Evolutionary conservation across 1,139 yeast species (phyloP), one percentile per base, ranked within the genome.

Genomic region (Candida tropicalis): DNA sequence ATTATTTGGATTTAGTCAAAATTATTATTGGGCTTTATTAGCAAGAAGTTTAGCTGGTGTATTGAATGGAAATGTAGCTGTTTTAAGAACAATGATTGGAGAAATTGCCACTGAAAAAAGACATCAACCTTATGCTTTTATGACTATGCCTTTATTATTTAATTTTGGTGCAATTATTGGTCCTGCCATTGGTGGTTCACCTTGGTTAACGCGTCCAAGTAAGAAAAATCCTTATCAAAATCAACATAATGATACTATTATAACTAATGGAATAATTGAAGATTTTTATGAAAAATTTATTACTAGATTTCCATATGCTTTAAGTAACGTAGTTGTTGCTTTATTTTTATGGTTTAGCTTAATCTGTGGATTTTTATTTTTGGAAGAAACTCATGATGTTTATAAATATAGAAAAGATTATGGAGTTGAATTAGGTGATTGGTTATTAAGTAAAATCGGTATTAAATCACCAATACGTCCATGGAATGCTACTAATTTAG

Each of bases 111-210:
- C 62, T 1, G 78, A 80, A 46, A 69, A 79, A 45, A 65, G 68
- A 38, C 85, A 82, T 54, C 86, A 82, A 55, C 82, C 84, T 2
- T 50, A 81, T 12, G 86, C 85, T 2, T 80, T 82, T 56, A 70
- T 82, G 34, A 76, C 79, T 4, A 68, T 82, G 64, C 84, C 87
- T 0, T 60, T 82, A 40, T 63, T 81, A 24, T 82, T 79, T 75
- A 81, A 79, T 55, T 54, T 80, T 12, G 88, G 87, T 0, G 57
- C 57, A 28, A 31, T 43, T 28, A 36, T 40, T 7, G 51, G 52
- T 5, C 88, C 88, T 2, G 64, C 76, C 50, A 66, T 81, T 28
- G 77, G 87, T 60, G 67, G 87, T 64, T 65, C 70, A 7, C 53
- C 56, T 20, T 59, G 53, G 18, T 60, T 71, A 31, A 70, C 76